A percentile compares a stretch with the other conserved stretches of the same genome.
phyloP scores from a whole-genome alignment of 164 flowering plant species.

The Aristolochia californica region DNA sequence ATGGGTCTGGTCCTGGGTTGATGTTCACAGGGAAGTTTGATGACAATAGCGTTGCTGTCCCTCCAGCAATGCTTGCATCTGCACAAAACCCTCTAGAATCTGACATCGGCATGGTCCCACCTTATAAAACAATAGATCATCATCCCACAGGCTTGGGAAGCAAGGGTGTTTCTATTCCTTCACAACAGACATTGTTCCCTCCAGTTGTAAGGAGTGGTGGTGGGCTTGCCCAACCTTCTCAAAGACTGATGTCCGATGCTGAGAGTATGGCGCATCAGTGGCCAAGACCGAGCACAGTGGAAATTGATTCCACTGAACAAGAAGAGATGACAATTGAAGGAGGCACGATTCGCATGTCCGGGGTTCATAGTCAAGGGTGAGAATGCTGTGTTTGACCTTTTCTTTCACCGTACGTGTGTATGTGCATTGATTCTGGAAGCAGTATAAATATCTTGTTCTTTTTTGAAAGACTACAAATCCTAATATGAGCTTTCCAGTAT shows the following conservation, averaged over 20 bases:
- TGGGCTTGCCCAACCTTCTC: slow-evolving; percentile 32
- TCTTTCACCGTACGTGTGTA: not conserved
- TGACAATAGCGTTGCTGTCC: slow-evolving; percentile 29
- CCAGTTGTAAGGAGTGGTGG: slow-evolving; percentile 22
- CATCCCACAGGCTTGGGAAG: slow-evolving; percentile 26
- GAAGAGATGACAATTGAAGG: slow-evolving; percentile 72
- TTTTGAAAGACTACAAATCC: too few relatives aligned
- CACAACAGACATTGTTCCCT: slow-evolving; percentile 19
- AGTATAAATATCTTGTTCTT: too few relatives aligned
- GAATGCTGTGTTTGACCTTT: not conserved
- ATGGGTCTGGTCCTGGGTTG: slow-evolving; percentile 42
- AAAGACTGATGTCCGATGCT: slow-evolving; percentile 23
- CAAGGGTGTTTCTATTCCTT: slow-evolving; percentile 35
- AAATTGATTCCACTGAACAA: slow-evolving; percentile 30
- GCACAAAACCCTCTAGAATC: slow-evolving; percentile 36
- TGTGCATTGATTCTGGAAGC: too few relatives aligned
- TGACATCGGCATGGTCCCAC: slow-evolving; percentile 29
- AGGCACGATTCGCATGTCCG: slow-evolving; percentile 79
- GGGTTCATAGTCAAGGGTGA: slow-evolving; percentile 78
- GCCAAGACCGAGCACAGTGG: slow-evolving; percentile 23
- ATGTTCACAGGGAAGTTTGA: slow-evolving; percentile 51
- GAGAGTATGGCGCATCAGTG: slow-evolving; percentile 16
- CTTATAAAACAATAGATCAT: slow-evolving; percentile 34
- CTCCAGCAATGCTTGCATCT: slow-evolving; percentile 39
- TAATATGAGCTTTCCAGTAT: too few relatives aligned